A percentile compares a stretch with the other conserved stretches of the same genome.
These are phyloP conservation scores for Pyricularia pennisetigena DNA, from an alignment of 2,329 filamentous ascomycete species.

Conservation along the genomic window DNA sequence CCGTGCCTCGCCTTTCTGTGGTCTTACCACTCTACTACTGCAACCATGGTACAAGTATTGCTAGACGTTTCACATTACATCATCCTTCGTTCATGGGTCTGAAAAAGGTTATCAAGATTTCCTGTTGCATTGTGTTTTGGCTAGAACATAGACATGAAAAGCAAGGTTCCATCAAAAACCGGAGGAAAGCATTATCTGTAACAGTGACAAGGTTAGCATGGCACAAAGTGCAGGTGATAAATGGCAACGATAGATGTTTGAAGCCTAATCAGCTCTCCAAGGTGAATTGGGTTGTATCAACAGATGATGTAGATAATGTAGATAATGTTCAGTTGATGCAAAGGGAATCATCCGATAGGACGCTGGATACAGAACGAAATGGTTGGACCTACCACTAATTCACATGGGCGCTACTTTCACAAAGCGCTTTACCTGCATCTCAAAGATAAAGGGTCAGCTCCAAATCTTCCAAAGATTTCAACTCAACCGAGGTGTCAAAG, in stretches of 20 bases:
- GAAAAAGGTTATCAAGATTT: not conserved
- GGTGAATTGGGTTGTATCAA: constrained; percentile 42
- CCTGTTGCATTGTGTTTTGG: not conserved
- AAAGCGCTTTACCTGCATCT: not conserved
- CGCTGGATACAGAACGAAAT: not conserved
- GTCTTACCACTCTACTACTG: not conserved
- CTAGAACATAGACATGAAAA: not conserved
- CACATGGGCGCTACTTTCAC: not conserved
- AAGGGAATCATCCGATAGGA: constrained; percentile 39
- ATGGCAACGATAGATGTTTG: not conserved
- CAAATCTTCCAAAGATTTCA: not conserved
- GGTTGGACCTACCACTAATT: not conserved
- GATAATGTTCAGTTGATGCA: constrained; percentile 31
- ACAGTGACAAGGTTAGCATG: not conserved
- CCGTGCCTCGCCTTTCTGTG: not conserved
- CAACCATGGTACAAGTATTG: not conserved
- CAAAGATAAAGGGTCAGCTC: not conserved
- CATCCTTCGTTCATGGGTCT: not conserved
- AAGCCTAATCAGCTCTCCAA: constrained; percentile 49
- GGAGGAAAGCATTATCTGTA: not conserved
- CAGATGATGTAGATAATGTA: constrained; percentile 30
- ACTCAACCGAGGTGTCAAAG: not conserved
- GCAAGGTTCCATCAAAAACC: not conserved
- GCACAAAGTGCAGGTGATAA: not conserved
- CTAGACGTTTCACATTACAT: not conserved